phyloP scores from a whole-genome alignment of 164 flowering plant species.

The Warburgia ugandensis region DNA sequence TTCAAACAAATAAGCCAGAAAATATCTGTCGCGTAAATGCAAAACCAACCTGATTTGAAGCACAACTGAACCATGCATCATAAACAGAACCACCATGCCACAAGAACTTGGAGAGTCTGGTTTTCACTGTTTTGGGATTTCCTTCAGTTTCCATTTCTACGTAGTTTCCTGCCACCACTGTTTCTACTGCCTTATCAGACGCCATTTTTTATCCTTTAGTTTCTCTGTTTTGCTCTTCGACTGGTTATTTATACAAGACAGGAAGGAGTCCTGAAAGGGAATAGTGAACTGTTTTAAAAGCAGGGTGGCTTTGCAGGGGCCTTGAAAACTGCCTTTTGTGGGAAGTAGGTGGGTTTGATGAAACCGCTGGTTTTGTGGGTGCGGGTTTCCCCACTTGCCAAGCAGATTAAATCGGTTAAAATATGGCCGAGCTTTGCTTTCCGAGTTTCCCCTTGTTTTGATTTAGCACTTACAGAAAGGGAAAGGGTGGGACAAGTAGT shows the following conservation, averaged over 20 bases:
- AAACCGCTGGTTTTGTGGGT: slow-evolving; percentile 32
- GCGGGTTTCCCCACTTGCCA: slow-evolving; percentile 40
- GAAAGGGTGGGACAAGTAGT: not conserved
- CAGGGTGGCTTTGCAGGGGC: slow-evolving; percentile 15
- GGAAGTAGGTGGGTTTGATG: slow-evolving; percentile 14
- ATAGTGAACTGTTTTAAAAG: slow-evolving; percentile 22
- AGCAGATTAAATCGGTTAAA: slow-evolving; percentile 19
- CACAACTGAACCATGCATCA: slow-evolving; percentile 99
- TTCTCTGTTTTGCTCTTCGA: not conserved
- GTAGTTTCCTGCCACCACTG: slow-evolving; percentile 76
- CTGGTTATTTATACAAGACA: slow-evolving; percentile 29
- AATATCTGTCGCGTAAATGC: too few species aligned
- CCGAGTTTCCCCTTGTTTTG: too few species aligned
- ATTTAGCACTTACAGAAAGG: not conserved
- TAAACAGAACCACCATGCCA: slow-evolving; percentile 99
- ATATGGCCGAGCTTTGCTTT: too few species aligned
- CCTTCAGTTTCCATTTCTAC: slow-evolving; percentile 90
- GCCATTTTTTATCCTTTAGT: slow-evolving; percentile 20
- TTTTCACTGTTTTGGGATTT: slow-evolving; percentile 40
- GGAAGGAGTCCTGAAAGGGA: slow-evolving; percentile 19
- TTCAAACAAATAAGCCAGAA: too few species aligned
- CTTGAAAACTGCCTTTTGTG: slow-evolving; percentile 13
- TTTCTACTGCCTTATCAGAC: slow-evolving; percentile 66
- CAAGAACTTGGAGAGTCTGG: slow-evolving; percentile 53
- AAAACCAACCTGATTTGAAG: slow-evolving; percentile 83